Evolutionary conservation across 345 rosid species (phyloP).

Genomic region (Litchi chinensis): DNA sequence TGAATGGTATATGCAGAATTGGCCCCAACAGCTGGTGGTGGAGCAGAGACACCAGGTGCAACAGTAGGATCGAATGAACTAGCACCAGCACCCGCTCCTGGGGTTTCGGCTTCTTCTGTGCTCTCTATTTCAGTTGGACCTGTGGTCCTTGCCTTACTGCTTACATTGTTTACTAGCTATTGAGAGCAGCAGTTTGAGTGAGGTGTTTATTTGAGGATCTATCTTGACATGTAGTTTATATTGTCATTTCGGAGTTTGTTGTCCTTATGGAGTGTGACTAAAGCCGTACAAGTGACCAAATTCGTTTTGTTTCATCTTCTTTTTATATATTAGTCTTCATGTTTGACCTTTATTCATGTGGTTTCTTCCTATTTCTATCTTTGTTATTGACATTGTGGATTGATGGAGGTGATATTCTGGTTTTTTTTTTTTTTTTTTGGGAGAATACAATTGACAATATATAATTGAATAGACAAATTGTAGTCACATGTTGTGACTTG

Average conservation of each 20-base stretch:
- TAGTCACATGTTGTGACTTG: too few relatives aligned
- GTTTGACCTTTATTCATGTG: neutral
- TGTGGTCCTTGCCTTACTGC: conserved; percentile 24
- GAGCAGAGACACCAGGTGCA: conserved; percentile 20
- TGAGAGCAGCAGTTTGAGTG: neutral
- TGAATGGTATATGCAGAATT: conserved; percentile 22
- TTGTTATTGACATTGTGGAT: neutral
- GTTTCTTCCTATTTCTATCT: neutral
- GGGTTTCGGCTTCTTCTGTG: conserved; percentile 26
- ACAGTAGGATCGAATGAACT: conserved; percentile 6
- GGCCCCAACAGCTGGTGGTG: conserved; percentile 25
- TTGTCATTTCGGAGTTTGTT: neutral
- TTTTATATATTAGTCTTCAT: neutral
- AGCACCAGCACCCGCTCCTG: conserved; percentile 44
- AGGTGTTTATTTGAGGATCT: neutral
- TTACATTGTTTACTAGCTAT: conserved; percentile 17
- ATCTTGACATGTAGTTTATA: neutral
- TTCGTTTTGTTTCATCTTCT: neutral
- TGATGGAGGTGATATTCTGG: neutral
- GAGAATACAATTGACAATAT: too few relatives aligned
- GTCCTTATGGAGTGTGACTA: neutral
- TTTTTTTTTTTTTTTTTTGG: too few relatives aligned
- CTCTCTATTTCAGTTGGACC: conserved; percentile 24
- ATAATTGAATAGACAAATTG: too few relatives aligned
- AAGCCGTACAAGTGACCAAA: neutral